Evolutionary conservation across 2,329 filamentous ascomycete genomes (phyloP), one percentile per base, ranked within the genome.

Genomic region (Sordariomycetes sp.): DNA sequence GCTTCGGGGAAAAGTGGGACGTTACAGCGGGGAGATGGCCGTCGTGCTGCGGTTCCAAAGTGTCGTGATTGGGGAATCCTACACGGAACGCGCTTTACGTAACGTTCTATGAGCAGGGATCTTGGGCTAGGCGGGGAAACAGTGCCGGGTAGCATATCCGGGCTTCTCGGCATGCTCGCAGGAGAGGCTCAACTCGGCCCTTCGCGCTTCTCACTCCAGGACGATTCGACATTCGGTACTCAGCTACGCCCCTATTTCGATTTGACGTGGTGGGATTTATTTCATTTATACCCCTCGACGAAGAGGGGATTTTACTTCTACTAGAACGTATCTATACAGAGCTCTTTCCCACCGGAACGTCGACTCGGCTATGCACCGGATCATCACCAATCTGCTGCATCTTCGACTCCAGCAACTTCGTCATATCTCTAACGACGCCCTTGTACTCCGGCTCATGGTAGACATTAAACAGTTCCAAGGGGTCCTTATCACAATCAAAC

Each of bases 331-430:
- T 32, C 28, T 32, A 32, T 32, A 7, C 37, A n/a, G 14, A 16
- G 3, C 12, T 52, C 50, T 52, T 24, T 22, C 12, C 20, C 20
- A 14, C 14, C 18, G 50, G 50, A 24, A 4, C n/a, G 18, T 24
- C 25, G 14, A 25, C 14, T 8, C 18, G 14, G 18, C 10, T 11
- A 59, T 73, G 71, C 8, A 70, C 65, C 4, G 71, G 70, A 56
- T 73, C 73, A 61, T 80, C 78, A 0, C 78, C 77, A 66, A 80
- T 79, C 60, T 79, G 72, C 3, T 63, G 67, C 78, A 81, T 81
- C 69, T 80, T 81, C 5, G 65, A 62, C 59, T 79, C 75, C 46
- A 79, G 58, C 61, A 74, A 60, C 53, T 40, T 58, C 0, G 68
- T 76, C 75, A 79, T 78, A 0, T 64, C 58, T 59, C 61, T 60